Conservation (phyloP, 106 monocot genomes). For the Hemerocallis citrina region DNA sequence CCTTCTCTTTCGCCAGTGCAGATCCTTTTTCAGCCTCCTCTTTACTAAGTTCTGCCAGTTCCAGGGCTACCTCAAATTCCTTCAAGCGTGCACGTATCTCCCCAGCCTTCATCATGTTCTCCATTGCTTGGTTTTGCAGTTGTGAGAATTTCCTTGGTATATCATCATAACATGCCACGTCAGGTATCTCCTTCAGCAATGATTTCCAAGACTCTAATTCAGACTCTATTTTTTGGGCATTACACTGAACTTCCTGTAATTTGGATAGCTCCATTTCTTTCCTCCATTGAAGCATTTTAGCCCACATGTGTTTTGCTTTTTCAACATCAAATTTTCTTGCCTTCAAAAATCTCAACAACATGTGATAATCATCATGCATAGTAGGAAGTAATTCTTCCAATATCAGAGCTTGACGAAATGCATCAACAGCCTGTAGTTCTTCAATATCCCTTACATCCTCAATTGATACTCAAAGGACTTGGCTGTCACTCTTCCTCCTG, state of each 20-base stretch:
- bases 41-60: constrained; percentile 40
- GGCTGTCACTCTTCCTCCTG: constrained; percentile 11
- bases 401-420: constrained; percentile 41
- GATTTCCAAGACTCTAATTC: constrained; percentile 72
- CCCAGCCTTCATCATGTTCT: constrained; percentile 68
- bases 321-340: constrained; percentile 66
- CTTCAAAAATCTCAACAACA: constrained; percentile 56
- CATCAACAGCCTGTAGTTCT: constrained; percentile 41
- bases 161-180: constrained; percentile 60
- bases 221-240: constrained; percentile 51
- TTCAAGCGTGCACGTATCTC: constrained; percentile 52
- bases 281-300: constrained; percentile 66
- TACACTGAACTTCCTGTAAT: constrained; percentile 47
- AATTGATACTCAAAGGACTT: constrained; percentile 8
- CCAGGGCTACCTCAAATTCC: constrained; percentile 60
- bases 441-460: constrained; percentile 30
- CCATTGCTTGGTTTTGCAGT: constrained; percentile 74
- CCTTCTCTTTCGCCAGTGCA: constrained; percentile 46
- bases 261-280: constrained; percentile 59
- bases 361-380: constrained; percentile 47
- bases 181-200: constrained; percentile 72
- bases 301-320: constrained; percentile 64
- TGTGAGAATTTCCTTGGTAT: constrained; percentile 58
- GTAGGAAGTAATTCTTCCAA: constrained; percentile 40
- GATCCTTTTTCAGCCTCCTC: constrained; percentile 58